A percentile compares a stretch with the other conserved stretches of the same genome.
Conservation (phyloP, 192 early-diverging fungal genomes). For the Fimicolochytrium jonesii region DNA sequence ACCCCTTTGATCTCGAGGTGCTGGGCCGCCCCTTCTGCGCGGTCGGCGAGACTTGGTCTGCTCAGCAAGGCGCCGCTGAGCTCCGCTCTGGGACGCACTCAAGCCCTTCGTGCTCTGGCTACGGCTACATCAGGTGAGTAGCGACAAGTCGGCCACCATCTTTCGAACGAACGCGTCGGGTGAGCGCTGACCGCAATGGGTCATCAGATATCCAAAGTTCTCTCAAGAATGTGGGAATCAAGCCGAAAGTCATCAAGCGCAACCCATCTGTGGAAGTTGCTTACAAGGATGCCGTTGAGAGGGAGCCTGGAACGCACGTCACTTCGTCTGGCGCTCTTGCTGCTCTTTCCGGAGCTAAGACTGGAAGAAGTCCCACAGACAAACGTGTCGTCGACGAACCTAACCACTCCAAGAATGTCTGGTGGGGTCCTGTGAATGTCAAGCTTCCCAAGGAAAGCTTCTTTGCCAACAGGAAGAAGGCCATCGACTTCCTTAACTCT, state of each 20-base stretch:
- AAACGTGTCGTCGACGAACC: slow-evolving; percentile 96
- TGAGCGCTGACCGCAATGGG: too few species aligned
- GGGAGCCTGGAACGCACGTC: slow-evolving; percentile 72
- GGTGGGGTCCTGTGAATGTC: slow-evolving; percentile 99
- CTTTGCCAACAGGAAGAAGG: slow-evolving; percentile 92
- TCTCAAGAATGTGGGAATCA: slow-evolving; percentile 15
- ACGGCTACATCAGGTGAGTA: too few species aligned
- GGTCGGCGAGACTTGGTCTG: too few species aligned
- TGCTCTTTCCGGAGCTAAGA: slow-evolving; percentile 88
- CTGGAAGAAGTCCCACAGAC: slow-evolving; percentile 86
- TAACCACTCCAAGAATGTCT: slow-evolving; percentile 79
- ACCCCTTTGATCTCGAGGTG: too few species aligned
- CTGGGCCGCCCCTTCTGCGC: too few species aligned
- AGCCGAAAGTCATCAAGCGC: slow-evolving; percentile 18
- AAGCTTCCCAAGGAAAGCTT: slow-evolving; percentile 72
- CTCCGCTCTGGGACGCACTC: too few species aligned
- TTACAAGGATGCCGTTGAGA: slow-evolving; percentile 75
- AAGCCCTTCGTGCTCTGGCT: too few species aligned
- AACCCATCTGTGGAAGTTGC: slow-evolving; percentile 21
- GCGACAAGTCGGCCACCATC: too few species aligned
- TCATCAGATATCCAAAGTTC: slow-evolving; percentile 14
- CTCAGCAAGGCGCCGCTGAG: too few species aligned
- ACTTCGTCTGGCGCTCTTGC: slow-evolving; percentile 88
- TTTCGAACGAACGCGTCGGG: too few species aligned
- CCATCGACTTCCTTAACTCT: slow-evolving; percentile 95